Evolutionary conservation across 345 rosid species (phyloP).

Genomic region (Noccaea caerulescens): DNA sequence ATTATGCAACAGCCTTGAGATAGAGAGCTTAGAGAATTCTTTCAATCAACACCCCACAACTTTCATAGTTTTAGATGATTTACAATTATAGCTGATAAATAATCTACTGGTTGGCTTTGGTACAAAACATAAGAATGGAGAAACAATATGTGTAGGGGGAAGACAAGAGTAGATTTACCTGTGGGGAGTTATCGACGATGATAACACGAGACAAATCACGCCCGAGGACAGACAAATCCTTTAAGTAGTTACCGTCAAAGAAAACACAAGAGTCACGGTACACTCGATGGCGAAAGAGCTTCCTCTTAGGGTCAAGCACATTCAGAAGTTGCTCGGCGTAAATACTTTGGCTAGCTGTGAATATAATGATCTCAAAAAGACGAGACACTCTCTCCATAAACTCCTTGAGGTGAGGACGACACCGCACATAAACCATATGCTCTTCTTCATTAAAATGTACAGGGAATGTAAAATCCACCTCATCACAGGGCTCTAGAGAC

Average conservation of each 20-base stretch:
- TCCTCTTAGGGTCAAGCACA: slow-evolving; percentile 98
- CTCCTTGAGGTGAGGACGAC: slow-evolving; percentile 89
- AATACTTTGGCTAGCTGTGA: slow-evolving; percentile 98
- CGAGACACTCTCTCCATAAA: slow-evolving; percentile 87
- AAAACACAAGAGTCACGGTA: slow-evolving; percentile 95
- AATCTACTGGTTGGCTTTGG: not conserved
- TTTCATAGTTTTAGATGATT: not conserved
- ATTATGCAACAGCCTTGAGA: slow-evolving; percentile 15
- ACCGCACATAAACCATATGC: slow-evolving; percentile 86
- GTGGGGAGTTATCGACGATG: slow-evolving; percentile 96
- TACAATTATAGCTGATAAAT: not conserved
- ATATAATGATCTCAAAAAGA: slow-evolving; percentile 89
- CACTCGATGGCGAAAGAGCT: slow-evolving; percentile 87
- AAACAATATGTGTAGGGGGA: not conserved
- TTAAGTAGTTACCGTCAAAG: slow-evolving; percentile 92
- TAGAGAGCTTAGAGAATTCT: not conserved
- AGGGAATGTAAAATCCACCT: slow-evolving; percentile 92
- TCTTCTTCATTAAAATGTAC: slow-evolving; percentile 83
- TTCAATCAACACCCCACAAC: not conserved
- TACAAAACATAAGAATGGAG: not conserved
- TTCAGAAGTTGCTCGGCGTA: slow-evolving; percentile 97
- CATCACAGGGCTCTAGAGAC: slow-evolving; percentile 77
- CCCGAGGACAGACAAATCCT: slow-evolving; percentile 92
- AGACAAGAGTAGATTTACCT: slow-evolving; percentile 52
- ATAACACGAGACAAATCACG: slow-evolving; percentile 88